phyloP scores from a whole-genome alignment of 2,329 filamentous ascomycete genomes.

The Tolypocladium guangdongense region DNA sequence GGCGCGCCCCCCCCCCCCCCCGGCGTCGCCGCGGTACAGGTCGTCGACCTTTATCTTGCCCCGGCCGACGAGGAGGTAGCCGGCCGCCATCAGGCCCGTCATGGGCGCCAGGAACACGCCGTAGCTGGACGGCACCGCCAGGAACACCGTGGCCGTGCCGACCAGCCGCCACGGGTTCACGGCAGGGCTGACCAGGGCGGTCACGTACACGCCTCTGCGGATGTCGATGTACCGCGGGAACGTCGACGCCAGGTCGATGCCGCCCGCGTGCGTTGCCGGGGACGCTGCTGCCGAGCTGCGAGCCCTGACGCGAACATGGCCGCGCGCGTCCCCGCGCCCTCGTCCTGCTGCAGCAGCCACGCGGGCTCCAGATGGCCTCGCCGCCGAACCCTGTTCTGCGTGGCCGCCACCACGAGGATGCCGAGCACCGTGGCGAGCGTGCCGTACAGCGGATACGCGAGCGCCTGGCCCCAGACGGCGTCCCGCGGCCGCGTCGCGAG shows the following conservation, averaged over 20 bases:
- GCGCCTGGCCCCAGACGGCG: constrained; percentile 22
- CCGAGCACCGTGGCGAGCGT: constrained; percentile 25
- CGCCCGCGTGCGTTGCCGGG: constrained; percentile 25
- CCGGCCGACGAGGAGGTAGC: constrained; percentile 21
- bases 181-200: constrained; percentile 21
- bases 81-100: constrained; percentile 27
- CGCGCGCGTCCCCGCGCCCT: constrained; percentile 21
- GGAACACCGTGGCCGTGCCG: constrained; percentile 23
- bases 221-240: constrained; percentile 28
- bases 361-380: constrained; percentile 27
- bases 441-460: constrained; percentile 25
- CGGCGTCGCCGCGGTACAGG: constrained; percentile 17
- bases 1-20: constrained; percentile 28
- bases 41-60: constrained; percentile 25
- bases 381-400: constrained; percentile 23
- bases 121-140: constrained; percentile 25
- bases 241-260: constrained; percentile 26
- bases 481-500: constrained; percentile 19
- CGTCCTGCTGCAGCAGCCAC: constrained; percentile 17
- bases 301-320: constrained; percentile 27
- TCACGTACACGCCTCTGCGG: constrained; percentile 25
- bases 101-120: constrained; percentile 27
- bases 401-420: constrained; percentile 28
- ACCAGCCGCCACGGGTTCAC: constrained; percentile 29
- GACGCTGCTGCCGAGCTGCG: constrained; percentile 25